A percentile compares a stretch with the other conserved stretches of the same genome.
Evolutionary conservation across 306 rosid genomes (phyloP).

Genomic region (Begonia loranthoides): DNA sequence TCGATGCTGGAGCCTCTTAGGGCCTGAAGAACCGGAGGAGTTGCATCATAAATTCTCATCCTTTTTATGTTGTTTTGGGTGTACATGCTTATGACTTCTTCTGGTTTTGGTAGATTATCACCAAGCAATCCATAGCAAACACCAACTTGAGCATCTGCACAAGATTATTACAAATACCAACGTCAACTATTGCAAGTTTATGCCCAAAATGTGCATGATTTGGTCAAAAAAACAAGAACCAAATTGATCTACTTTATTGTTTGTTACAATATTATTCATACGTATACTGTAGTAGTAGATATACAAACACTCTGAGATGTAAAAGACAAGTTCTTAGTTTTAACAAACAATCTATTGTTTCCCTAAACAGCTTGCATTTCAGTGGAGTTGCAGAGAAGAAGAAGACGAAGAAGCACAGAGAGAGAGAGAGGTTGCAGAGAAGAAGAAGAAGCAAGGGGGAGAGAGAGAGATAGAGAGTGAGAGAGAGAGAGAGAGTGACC

Average conservation of each 20-base stretch:
- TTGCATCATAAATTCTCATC: constrained; percentile 29
- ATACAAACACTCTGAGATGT: no score
- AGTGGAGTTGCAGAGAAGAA: no score
- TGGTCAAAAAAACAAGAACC: no score
- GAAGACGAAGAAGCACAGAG: not conserved
- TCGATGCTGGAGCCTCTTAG: constrained; percentile 35
- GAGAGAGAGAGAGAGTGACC: not conserved
- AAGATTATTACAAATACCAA: no score
- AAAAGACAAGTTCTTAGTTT: no score
- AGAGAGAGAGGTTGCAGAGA: not conserved
- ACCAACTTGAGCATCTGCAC: constrained; percentile 34
- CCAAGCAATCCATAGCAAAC: constrained; percentile 42
- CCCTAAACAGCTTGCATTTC: no score
- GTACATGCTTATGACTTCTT: constrained; percentile 25
- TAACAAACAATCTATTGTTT: no score
- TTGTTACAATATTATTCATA: no score
- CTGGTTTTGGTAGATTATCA: constrained; percentile 19
- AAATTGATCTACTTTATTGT: no score
- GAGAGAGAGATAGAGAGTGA: not conserved
- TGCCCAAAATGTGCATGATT: no score
- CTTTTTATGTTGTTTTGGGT: constrained; percentile 19
- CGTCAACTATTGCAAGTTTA: no score
- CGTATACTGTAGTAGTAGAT: no score
- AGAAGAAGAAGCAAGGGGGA: not conserved
- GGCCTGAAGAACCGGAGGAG: constrained; percentile 24